Evolutionary conservation across 2,329 filamentous ascomycete species (phyloP).

Genomic region (Paecilomyces niveus): DNA sequence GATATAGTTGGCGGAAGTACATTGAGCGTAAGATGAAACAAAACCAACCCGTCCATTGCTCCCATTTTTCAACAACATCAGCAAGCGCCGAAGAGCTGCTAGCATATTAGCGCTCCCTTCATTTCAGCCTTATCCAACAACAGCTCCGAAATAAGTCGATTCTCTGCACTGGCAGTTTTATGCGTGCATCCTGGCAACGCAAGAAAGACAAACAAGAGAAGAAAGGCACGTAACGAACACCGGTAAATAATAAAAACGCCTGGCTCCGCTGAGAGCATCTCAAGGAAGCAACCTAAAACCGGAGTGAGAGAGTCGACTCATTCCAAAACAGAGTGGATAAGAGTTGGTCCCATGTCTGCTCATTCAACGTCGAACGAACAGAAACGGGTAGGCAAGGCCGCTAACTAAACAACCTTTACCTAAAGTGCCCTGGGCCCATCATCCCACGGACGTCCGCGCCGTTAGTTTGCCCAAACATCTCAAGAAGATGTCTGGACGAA

Average conservation of each 20-base stretch:
- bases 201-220: neutral
- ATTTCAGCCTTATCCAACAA: neutral
- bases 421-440: conserved; percentile 29
- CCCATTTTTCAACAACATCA: neutral
- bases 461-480: conserved; percentile 36
- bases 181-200: neutral
- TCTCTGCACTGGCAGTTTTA: neutral
- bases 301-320: neutral
- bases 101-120: neutral
- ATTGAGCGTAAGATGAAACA: neutral
- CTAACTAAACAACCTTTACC: conserved; percentile 13
- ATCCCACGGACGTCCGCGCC: conserved; percentile 28
- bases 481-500: conserved; percentile 34
- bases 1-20: neutral
- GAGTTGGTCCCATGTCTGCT: neutral
- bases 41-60: neutral
- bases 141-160: neutral
- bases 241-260: neutral
- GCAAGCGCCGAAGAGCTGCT: neutral
- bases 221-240: neutral
- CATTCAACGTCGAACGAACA: neutral
- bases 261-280: neutral
- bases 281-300: neutral
- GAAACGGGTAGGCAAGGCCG: neutral
- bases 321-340: neutral